Base-by-base conservation (phyloP, 495 filamentous ascomycete species). In the Beverwykella pulmonaria region DNA sequence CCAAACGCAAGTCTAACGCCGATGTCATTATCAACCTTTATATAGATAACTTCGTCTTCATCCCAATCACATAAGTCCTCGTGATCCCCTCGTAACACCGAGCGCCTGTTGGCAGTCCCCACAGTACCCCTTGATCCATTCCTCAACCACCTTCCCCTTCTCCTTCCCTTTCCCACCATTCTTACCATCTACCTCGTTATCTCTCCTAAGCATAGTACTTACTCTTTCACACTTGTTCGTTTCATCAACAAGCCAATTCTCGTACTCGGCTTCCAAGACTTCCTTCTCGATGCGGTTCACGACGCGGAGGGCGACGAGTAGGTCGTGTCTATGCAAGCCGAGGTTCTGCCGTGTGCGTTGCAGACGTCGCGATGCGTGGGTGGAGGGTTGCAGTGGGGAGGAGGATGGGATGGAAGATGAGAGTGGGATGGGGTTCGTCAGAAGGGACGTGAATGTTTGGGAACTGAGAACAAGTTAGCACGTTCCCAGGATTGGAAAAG, bases 241-340 rank as follows among this genome's bases (percentile, higher is more conserved):
- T 78, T 97, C 93, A 44, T 87, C 86, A 4, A 80, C 73, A 17
- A 98, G 82, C 92, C 92, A 98, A 44, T 88, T 88, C 78, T 95
- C 92, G 88, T 91, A 98, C 78, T 97, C 93, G 1, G 85, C 88
- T 59, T 84, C 81, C 60, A 98, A 67, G 73, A 95, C 87, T 74
- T 97, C 93, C 55, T 81, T 78, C 79, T 98, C 94, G 10, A 98
- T 86, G 47, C 83, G 87, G 74, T 98, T 97, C 54, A 98, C 87
- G 2, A 97, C 84, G 6, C 93, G 87, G 78, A 98, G 84, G 17
- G 92, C 92, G 5, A 98, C 92, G 1, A 98, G 79, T 22, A 98
- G 81, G 71, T 98, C 92, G 73, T 98, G 91, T n/a, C 94, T 84
- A 75, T 96, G 93, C 14, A 83, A 76, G 10, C 89, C 94, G 1